Conservation (phyloP, 106 monocot species). For the Dioscorea zingiberensis region DNA sequence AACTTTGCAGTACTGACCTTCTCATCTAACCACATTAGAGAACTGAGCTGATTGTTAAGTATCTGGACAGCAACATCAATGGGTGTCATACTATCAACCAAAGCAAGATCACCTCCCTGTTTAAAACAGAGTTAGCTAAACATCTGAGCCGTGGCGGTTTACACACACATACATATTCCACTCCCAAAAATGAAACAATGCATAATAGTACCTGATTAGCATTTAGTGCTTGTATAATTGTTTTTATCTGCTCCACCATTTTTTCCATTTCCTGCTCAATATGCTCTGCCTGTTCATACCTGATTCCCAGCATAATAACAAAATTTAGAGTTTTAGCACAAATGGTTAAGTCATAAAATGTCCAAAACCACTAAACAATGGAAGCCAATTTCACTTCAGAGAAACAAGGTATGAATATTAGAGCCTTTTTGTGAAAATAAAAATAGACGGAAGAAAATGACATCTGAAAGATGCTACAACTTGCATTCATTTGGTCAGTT, state of each 20-base stretch:
- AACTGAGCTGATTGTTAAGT: slow-evolving; percentile 91
- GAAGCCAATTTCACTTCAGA: too few species aligned
- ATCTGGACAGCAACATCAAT: slow-evolving; percentile 87
- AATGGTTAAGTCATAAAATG: too few species aligned
- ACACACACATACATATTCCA: not conserved
- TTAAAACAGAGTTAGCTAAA: slow-evolving; percentile 2
- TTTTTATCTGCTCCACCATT: slow-evolving; percentile 89
- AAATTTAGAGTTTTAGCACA: too few species aligned
- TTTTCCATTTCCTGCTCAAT: slow-evolving; percentile 81
- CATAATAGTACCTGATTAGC: slow-evolving; percentile 56
- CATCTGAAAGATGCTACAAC: too few species aligned
- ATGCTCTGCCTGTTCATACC: slow-evolving; percentile 88
- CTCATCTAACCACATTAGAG: slow-evolving; percentile 92
- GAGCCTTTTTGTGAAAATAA: too few species aligned
- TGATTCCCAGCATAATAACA: slow-evolving; percentile 10
- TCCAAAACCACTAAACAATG: too few species aligned
- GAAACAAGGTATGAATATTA: too few species aligned
- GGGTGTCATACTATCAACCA: slow-evolving; percentile 62
- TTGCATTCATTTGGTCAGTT: too few species aligned
- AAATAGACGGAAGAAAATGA: too few species aligned
- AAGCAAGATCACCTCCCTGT: slow-evolving; percentile 68
- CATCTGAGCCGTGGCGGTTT: not conserved
- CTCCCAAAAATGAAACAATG: not conserved
- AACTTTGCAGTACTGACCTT: slow-evolving; percentile 43
- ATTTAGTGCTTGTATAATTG: slow-evolving; percentile 82